Evolutionary conservation across 2,329 filamentous ascomycete species (phyloP).

Genomic region (Pseudogymnoascus sp.): DNA sequence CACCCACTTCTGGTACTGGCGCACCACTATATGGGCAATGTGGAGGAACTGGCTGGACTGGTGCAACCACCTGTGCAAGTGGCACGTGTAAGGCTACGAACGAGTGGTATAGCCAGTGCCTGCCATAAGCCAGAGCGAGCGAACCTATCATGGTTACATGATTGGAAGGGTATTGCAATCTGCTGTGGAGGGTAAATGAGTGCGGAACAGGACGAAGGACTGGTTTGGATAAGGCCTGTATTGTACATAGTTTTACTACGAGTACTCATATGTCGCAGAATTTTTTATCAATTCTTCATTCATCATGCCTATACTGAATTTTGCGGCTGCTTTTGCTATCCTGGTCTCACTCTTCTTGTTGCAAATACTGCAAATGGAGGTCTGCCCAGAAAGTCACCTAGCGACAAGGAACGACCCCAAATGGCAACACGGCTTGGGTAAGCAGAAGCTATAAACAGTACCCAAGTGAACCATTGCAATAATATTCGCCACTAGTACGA

Average conservation of each 20-base stretch:
- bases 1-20: not conserved
- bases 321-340: not conserved
- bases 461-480: not conserved
- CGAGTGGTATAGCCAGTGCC: constrained; percentile 17
- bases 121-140: not conserved
- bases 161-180: not conserved
- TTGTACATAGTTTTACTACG: not conserved
- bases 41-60: constrained; percentile 18
- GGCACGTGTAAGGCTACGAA: constrained; percentile 17
- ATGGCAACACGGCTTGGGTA: not conserved
- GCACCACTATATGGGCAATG: constrained; percentile 18
- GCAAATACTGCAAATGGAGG: not conserved
- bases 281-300: not conserved
- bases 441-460: not conserved
- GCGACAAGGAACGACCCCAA: not conserved
- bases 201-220: not conserved
- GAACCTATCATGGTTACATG: not conserved
- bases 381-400: not conserved
- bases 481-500: not conserved
- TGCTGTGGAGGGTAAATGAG: not conserved
- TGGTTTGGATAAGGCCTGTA: not conserved
- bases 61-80: constrained; percentile 15
- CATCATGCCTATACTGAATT: not conserved
- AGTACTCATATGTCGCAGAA: too few relatives aligned
- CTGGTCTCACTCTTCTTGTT: not conserved